phyloP scores from a whole-genome alignment of 208 protist genomes.

The Acanthamoeba triangularis region DNA sequence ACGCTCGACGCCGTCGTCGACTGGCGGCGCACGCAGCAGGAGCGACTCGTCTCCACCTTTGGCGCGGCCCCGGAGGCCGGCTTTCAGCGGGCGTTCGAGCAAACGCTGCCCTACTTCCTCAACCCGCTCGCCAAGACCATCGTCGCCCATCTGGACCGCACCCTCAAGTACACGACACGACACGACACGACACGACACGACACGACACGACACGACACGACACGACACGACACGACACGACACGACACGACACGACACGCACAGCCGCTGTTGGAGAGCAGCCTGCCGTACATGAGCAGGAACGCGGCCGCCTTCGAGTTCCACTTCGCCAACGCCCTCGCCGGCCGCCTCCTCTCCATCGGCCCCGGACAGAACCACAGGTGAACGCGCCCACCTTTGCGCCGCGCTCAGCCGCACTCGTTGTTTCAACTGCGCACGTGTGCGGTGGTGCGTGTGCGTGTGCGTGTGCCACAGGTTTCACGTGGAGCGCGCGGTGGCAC shows the following conservation, averaged over 20 bases:
- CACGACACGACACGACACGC: neutral
- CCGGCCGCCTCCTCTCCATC: neutral
- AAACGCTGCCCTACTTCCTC: slow-evolving; percentile 6
- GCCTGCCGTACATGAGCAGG: neutral
- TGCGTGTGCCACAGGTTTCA: neutral
- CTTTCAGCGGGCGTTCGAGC: slow-evolving; percentile 5
- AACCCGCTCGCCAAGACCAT: slow-evolving; percentile 6
- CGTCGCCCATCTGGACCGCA: neutral
- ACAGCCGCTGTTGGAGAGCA: neutral
- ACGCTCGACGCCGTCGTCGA: neutral
- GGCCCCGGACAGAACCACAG: neutral
- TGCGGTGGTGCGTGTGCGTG: no score
- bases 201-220: neutral
- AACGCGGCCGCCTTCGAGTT: neutral
- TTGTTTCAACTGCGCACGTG: no score
- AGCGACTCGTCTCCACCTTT: neutral
- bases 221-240: neutral
- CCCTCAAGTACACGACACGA: neutral
- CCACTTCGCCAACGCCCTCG: neutral
- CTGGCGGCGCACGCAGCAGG: neutral
- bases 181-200: neutral
- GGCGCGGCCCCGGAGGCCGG: neutral
- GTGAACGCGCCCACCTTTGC: neutral
- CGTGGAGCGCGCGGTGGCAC: neutral
- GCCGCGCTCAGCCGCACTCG: no score